A percentile compares a stretch with the other conserved stretches of the same genome.
Conservation (phyloP, 352 stramenopile genomes). For the Phytophthora vignae region DNA sequence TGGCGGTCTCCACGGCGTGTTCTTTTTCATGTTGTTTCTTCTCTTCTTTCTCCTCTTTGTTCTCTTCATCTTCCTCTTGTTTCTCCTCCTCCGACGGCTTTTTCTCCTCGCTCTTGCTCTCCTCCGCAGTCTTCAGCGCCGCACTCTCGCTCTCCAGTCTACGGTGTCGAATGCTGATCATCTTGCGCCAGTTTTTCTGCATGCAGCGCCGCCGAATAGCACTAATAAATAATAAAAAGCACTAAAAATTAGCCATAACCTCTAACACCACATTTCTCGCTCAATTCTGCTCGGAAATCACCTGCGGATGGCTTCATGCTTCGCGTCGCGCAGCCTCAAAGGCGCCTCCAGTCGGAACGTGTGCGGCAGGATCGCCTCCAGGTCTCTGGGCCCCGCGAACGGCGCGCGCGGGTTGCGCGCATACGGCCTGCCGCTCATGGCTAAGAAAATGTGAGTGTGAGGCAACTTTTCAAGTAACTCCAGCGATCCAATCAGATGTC, state of each 20-base stretch:
- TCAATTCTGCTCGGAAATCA: slow-evolving; percentile 18
- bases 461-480: slow-evolving; percentile 21
- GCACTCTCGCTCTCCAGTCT: slow-evolving; percentile 32
- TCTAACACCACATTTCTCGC: not conserved
- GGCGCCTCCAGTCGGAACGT: slow-evolving; percentile 53
- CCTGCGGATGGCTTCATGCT: slow-evolving; percentile 64
- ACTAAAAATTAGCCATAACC: not conserved
- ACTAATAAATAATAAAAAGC: slow-evolving; percentile 35
- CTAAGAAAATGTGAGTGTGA: slow-evolving; percentile 2
- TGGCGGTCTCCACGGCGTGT: slow-evolving; percentile 32
- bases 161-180: slow-evolving; percentile 61
- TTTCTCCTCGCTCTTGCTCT: slow-evolving; percentile 24
- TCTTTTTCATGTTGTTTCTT: slow-evolving; percentile 34
- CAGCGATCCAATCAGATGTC: slow-evolving; percentile 22
- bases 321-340: slow-evolving; percentile 28
- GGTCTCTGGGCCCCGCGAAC: slow-evolving; percentile 57
- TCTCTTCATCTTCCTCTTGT: not conserved
- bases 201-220: slow-evolving; percentile 69
- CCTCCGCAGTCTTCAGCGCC: slow-evolving; percentile 16
- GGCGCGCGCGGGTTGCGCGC: slow-evolving; percentile 59
- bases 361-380: slow-evolving; percentile 71
- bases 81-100: not conserved
- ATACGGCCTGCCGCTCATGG: slow-evolving; percentile 80
- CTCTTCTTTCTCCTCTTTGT: slow-evolving; percentile 31
- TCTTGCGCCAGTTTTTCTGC: slow-evolving; percentile 87